Conservation (phyloP, 1,139 yeast genomes). For the Blastobotrys proliferans region DNA sequence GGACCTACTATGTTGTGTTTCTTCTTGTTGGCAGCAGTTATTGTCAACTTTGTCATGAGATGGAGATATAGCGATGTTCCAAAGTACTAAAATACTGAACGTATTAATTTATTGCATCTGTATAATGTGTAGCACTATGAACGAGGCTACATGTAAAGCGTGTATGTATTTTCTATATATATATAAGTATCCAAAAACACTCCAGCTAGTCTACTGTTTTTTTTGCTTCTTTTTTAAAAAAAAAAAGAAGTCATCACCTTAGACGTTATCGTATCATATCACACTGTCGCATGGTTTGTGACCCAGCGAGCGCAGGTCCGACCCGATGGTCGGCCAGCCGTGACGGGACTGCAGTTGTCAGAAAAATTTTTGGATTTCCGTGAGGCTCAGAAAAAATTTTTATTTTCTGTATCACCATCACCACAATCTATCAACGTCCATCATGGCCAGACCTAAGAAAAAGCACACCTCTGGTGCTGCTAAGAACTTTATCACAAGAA, state of each 20-base stretch:
- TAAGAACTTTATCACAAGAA: slow-evolving; percentile 86
- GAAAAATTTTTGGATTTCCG: too few species aligned
- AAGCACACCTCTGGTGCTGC: slow-evolving; percentile 88
- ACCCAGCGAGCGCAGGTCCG: too few species aligned
- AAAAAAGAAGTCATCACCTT: too few species aligned
- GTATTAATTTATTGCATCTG: neutral
- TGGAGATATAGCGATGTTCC: slow-evolving; percentile 34
- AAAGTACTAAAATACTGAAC: neutral
- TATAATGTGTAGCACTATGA: neutral
- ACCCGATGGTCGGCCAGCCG: too few species aligned
- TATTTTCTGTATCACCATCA: slow-evolving; percentile 8
- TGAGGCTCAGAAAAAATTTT: slow-evolving; percentile 7
- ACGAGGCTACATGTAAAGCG: neutral
- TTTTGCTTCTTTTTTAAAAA: too few species aligned
- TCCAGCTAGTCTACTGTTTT: too few species aligned
- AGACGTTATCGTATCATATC: too few species aligned
- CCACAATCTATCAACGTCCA: neutral
- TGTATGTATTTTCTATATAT: too few species aligned
- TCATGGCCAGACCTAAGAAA: slow-evolving; percentile 49
- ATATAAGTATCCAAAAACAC: too few species aligned
- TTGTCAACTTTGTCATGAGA: slow-evolving; percentile 85
- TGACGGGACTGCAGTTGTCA: neutral
- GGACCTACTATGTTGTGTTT: slow-evolving; percentile 99
- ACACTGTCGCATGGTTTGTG: too few species aligned
- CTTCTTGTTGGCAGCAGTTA: slow-evolving; percentile 86